Conservation (phyloP, 75 land plant genomes). For the Gnetum montanum region DNA sequence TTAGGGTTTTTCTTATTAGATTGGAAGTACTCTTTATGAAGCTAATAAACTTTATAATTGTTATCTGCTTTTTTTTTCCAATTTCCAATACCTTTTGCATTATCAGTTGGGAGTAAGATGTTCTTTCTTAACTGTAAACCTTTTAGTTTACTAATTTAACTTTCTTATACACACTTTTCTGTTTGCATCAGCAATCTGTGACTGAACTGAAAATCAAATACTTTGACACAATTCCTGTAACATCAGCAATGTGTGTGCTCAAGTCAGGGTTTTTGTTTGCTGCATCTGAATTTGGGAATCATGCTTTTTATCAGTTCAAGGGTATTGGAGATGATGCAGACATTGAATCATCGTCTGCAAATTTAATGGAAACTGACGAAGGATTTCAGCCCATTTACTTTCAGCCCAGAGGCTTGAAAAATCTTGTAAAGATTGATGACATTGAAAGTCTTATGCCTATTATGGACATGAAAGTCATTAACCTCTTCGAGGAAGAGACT, state of each 20-base stretch:
- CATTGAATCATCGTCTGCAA: slow-evolving; percentile 87
- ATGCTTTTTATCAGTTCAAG: slow-evolving; percentile 90
- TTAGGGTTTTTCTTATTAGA: no score
- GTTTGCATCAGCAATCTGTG: slow-evolving; percentile 17
- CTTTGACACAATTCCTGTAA: slow-evolving; percentile 94
- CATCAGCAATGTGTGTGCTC: slow-evolving; percentile 84
- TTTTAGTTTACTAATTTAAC: neutral
- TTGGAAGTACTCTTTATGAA: no score
- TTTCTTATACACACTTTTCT: neutral
- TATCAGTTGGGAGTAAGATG: no score
- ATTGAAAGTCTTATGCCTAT: slow-evolving; percentile 93
- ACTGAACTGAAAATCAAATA: slow-evolving; percentile 89
- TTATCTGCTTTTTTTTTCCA: no score
- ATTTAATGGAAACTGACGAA: slow-evolving; percentile 90
- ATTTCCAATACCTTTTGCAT: no score
- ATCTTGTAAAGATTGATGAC: slow-evolving; percentile 82
- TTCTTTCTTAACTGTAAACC: no score
- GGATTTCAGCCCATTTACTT: slow-evolving; percentile 97
- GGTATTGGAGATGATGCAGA: slow-evolving; percentile 92
- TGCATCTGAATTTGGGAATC: slow-evolving; percentile 99
- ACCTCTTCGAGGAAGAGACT: slow-evolving; percentile 96
- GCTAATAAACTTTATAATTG: no score
- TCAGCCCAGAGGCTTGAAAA: slow-evolving; percentile 83
- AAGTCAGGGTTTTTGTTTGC: slow-evolving; percentile 86
- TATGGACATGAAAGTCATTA: slow-evolving; percentile 88